Evolutionary conservation across 2,329 filamentous ascomycete species (phyloP), one percentile per base, ranked within the genome.

Genomic region (Didymella keratinophila): DNA sequence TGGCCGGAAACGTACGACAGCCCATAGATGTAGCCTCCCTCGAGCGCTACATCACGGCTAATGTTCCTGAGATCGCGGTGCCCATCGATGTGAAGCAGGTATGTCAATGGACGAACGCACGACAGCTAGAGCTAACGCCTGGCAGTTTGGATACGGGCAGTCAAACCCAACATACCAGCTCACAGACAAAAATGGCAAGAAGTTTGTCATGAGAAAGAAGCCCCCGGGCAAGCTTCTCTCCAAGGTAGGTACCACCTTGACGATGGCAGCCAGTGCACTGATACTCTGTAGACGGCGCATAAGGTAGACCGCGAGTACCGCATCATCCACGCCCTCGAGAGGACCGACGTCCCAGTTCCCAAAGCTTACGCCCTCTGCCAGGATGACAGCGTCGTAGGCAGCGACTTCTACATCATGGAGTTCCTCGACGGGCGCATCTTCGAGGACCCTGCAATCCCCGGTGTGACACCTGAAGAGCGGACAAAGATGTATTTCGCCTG

Each of bases 141-240:
- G 20, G 32, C 71, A 98, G 91, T 99, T 98, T 76, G 92, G 93
- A 70, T 98, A 96, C 76, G 95, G 95, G 60, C 95, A 98, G 80
- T 97, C 92, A 58, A 99, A 98, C 76, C 95, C 95, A 43, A 99
- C 95, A 2, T 99, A 98, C 80, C 92, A 94, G 72, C 84, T 98
- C 72, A 96, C 88, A 16, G 88, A 88, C 51, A 83, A 87, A 65
- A 83, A 87, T 73, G 87, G 88, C 50, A 78, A 82, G 67, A 87
- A 88, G 73, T 97, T 89, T 79, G 95, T 99, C 32, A 86, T 98
- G 82, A 92, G 95, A 76, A 98, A 99, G 85, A 98, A 98, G 81
- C 95, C 95, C 0, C 94, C 95, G n/a, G 95, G 95, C 64, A 88
- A 89, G 80, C 88, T 99, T 37, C 84, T 98, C 48, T 97, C 92